phyloP scores from a whole-genome alignment of 805 yeast genomes.

The Saturnispora quitensis region DNA sequence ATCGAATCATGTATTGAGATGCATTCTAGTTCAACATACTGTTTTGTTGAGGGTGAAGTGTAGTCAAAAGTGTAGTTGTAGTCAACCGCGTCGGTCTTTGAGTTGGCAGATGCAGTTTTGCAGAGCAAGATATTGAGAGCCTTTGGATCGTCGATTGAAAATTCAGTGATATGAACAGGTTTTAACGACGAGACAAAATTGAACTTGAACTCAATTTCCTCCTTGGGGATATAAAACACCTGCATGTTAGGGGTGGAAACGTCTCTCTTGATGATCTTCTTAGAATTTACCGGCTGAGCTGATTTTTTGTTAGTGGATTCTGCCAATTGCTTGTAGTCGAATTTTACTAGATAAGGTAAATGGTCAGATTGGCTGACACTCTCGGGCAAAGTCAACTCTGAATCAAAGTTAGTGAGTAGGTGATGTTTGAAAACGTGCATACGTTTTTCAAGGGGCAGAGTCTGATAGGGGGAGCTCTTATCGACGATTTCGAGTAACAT shows the following conservation, averaged over 20 bases:
- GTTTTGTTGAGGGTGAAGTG: conserved; percentile 30
- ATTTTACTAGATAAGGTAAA: conserved; percentile 21
- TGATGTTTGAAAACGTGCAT: conserved; percentile 45
- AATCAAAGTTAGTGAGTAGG: conserved; percentile 50
- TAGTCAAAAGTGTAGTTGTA: conserved; percentile 28
- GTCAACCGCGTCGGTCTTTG: conserved; percentile 2
- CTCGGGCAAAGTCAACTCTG: neutral
- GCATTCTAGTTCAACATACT: conserved; percentile 37
- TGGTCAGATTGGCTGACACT: conserved; percentile 7
- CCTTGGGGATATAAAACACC: conserved; percentile 27
- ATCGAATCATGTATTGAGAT: conserved; percentile 32
- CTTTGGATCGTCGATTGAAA: conserved; percentile 18
- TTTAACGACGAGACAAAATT: conserved; percentile 25
- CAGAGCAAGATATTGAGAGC: conserved; percentile 27
- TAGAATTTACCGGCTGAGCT: conserved; percentile 19
- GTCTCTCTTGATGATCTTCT: conserved; percentile 14
- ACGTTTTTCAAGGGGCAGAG: conserved; percentile 44
- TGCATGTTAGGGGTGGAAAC: conserved; percentile 25
- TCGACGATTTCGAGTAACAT: conserved; percentile 56
- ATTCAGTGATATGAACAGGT: conserved; percentile 13
- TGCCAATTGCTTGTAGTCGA: conserved; percentile 27
- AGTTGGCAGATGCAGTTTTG: conserved; percentile 18
- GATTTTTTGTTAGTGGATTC: conserved; percentile 25
- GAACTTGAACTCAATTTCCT: conserved; percentile 21
- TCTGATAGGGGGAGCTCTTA: conserved; percentile 34